Evolutionary conservation across 2,329 filamentous ascomycete genomes (phyloP).

Genomic region (Talaromyces sp.): DNA sequence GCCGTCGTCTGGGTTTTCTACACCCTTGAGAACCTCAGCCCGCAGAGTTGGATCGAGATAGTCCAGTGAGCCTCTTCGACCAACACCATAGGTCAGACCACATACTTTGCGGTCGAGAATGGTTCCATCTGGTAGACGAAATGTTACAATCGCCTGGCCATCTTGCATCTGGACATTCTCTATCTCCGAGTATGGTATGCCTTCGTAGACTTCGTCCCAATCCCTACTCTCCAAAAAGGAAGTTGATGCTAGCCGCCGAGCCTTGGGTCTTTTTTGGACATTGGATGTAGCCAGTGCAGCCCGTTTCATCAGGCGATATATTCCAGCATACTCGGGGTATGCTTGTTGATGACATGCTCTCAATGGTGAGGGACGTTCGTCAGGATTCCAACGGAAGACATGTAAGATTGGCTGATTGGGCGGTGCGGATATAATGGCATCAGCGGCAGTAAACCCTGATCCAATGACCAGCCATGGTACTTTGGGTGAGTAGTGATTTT

Average conservation of each 20-base stretch:
- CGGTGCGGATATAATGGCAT: constrained; percentile 53
- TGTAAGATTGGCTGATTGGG: constrained; percentile 52
- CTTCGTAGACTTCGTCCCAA: constrained; percentile 50
- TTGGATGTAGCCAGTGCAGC: constrained; percentile 28
- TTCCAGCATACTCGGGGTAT: constrained; percentile 57
- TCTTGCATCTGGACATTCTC: constrained; percentile 29
- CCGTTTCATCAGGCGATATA: constrained; percentile 57
- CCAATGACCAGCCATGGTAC: constrained; percentile 52
- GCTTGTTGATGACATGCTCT: constrained; percentile 55
- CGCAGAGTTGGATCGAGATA: constrained; percentile 47
- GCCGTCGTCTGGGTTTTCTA: neutral
- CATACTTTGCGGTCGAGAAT: constrained; percentile 42
- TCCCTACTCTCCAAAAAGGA: constrained; percentile 44
- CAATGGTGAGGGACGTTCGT: constrained; percentile 51
- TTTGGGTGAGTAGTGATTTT: constrained; percentile 7
- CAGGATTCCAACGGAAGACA: constrained; percentile 55
- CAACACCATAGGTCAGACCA: constrained; percentile 51
- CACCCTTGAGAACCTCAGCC: constrained; percentile 39
- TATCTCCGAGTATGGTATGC: constrained; percentile 50
- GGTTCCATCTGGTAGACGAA: constrained; percentile 40
- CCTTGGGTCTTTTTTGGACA: constrained; percentile 16
- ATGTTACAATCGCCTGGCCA: constrained; percentile 33
- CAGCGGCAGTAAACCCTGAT: constrained; percentile 58
- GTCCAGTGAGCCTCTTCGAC: constrained; percentile 49
- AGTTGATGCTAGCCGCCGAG: constrained; percentile 34